Evolutionary conservation across 148 eudicot genomes (phyloP).

Genomic region (Silene conica): DNA sequence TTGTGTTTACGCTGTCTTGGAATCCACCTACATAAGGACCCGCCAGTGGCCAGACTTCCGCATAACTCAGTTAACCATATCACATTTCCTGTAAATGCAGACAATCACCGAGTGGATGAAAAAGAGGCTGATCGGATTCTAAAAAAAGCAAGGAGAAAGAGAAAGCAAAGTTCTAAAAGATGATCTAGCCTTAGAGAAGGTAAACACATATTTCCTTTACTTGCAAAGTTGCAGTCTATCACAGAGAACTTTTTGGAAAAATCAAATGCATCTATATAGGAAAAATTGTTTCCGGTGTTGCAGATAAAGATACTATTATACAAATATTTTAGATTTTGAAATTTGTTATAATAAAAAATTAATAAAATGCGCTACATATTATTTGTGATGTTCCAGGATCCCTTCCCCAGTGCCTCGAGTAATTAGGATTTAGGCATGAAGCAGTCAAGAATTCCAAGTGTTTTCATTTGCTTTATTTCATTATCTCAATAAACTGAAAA

Average conservation of each 20-base stretch:
- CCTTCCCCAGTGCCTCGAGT: not conserved
- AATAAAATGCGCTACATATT: not conserved
- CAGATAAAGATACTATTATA: not conserved
- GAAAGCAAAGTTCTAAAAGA: constrained; percentile 36
- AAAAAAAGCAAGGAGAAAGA: constrained; percentile 77
- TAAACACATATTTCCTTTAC: constrained; percentile 40
- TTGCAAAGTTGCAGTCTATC: not conserved
- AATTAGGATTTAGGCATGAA: not conserved
- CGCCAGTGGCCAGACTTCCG: no score
- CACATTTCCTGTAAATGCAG: constrained; percentile 28
- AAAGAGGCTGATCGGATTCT: constrained; percentile 61
- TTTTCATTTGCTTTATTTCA: no score
- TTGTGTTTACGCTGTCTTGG: no score
- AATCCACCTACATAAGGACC: no score
- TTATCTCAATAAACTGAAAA: no score
- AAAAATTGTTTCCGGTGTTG: not conserved
- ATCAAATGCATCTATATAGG: not conserved
- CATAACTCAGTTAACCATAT: not conserved
- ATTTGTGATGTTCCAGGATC: not conserved
- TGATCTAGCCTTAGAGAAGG: constrained; percentile 24
- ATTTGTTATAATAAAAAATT: no score
- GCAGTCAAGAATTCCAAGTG: no score
- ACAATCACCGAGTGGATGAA: constrained; percentile 38
- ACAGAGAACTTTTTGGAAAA: not conserved
- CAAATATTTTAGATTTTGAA: not conserved